Base-by-base conservation (phyloP, 768 basidiomycete species). In the Boletus reticulatus region DNA sequence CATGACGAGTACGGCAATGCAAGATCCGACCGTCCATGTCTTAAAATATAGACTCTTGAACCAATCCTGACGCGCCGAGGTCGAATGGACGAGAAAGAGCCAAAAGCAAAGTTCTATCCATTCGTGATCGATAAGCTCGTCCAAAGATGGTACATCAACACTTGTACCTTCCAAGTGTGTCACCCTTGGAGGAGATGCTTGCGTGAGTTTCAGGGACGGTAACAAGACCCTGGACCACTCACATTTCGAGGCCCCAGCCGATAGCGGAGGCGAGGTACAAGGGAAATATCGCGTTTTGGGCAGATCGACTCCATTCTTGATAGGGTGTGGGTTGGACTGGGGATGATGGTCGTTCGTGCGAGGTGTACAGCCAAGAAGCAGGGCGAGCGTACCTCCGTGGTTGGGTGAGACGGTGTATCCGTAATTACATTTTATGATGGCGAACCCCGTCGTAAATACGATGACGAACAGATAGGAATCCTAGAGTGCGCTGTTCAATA, bases 221-320 rank as follows among this genome's bases (percentile, higher is more conserved):
- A 36, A 36, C 13, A 52, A 17, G 22, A 24, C 13, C 9, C 38
- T 13, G 39, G 22, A n/a, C 47, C 2, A 59, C 85, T 58, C 70
- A 91, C 90, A 89, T 83, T 72, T 93, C 91, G 22, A 91, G 68
- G 58, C 76, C 76, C 91, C 90, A 94, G 2, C 76, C 82, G 8
- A 89, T 31, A 0, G 90, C 78, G 55, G 88, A 84, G 22, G 79
- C 59, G 4, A 94, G 70, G 57, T 78, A 80, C 16, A 92, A 71
- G 0, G 92, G 91, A 46, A 92, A 77, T 43, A 89, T 80, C 4
- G 81, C 80, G 11, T 59, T 62, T 63, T 69, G 74, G 16, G 82
- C 73, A 1, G 62, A 24, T 17, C 70, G 60, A 4, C 75, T 69
- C 89, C 89, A 93, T 10, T 80, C 50, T 32, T 75, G 58, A 61